Base-by-base conservation (phyloP, 1,284 basidiomycete genomes). In the Moniliophthora roreri region DNA sequence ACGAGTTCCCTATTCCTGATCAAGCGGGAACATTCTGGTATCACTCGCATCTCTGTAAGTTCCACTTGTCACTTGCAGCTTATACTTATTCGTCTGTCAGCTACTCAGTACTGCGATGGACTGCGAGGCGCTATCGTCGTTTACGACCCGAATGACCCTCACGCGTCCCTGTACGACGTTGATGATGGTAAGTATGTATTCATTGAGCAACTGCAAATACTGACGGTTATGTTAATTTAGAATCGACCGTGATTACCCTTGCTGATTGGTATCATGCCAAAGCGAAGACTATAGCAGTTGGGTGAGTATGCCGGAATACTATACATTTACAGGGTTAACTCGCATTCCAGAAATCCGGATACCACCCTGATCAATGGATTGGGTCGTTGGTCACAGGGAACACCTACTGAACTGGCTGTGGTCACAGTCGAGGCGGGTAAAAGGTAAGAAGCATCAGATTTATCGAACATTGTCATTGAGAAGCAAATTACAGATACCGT, bases 11-110 rank as follows among this genome's bases (percentile, higher is more conserved):
- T 10, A 66, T 65, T 6, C 59, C 57, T 5, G 60, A 63, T 52
- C 76, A 76, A 56, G 64, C 70, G 9, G 73, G 75, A 35, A 79
- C 74, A 10, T 75, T 68, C 52, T 75, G 72, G 72, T 76, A 76
- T 55, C 74, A 76, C 50, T 76, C 73, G 10, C 74, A 75, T 58
- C 71, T 66, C 49, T 69, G 63, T 65, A 54, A 52, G 71, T 44
- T 42, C 60, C 36, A 58, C 57, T 20, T 13, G 24, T 16, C 6
- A n/a, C n/a, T n/a, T 15, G 21, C 24, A n/a, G n/a, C n/a, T n/a
- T n/a, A n/a, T 15, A 7, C 13, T 35, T 16, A 21, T 34, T 8
- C 4, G 10, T 49, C 7, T 11, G n/a, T 15, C 20, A 68, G 66
- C 64, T 0, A 62, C 66, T 1, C 64, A 70, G 48, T 70, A 71